A percentile compares a stretch with the other conserved stretches of the same genome.
Conservation (phyloP, 805 yeast species). For the Starmerella gropengiesseri region DNA sequence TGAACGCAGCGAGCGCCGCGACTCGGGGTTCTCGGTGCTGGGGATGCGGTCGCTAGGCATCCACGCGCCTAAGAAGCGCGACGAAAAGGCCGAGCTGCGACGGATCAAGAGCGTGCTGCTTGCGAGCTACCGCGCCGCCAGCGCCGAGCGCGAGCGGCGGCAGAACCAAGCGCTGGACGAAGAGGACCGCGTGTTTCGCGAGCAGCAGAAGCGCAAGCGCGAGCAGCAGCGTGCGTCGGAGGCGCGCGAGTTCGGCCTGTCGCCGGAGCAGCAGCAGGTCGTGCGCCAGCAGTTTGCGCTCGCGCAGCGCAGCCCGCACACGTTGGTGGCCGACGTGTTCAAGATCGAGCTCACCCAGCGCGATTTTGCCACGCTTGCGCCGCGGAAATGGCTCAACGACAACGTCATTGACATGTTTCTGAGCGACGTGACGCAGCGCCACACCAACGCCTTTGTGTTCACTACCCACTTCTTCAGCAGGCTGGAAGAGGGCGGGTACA, state of each 20-base stretch:
- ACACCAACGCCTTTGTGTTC: slow-evolving; percentile 50
- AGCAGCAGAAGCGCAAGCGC: not conserved
- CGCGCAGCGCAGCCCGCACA: slow-evolving; percentile 52
- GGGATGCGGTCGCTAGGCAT: slow-evolving; percentile 10
- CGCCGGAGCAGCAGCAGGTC: slow-evolving; percentile 5
- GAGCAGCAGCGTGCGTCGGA: not conserved
- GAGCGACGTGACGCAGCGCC: slow-evolving; percentile 34
- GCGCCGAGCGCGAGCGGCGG: slow-evolving; percentile 10
- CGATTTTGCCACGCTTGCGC: slow-evolving; percentile 63
- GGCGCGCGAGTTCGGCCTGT: slow-evolving; percentile 2
- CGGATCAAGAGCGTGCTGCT: slow-evolving; percentile 9
- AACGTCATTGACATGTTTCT: slow-evolving; percentile 77
- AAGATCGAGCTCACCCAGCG: slow-evolving; percentile 50
- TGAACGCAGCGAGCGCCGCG: slow-evolving; percentile 5
- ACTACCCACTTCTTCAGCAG: slow-evolving; percentile 82
- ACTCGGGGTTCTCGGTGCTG: slow-evolving; percentile 12
- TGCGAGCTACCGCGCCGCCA: slow-evolving; percentile 6
- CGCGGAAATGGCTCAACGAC: slow-evolving; percentile 80
- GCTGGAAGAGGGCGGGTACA: slow-evolving; percentile 59
- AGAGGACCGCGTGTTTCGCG: slow-evolving; percentile 3
- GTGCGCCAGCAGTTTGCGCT: slow-evolving; percentile 57
- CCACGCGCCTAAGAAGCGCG: not conserved
- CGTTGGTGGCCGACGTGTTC: slow-evolving; percentile 68
- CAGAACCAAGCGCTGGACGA: slow-evolving; percentile 7
- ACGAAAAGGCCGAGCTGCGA: not conserved